These are phyloP conservation scores for Cyclostephanos tholiformis DNA, from an alignment of 108 stramenopile genomes.

Conservation along the genomic window DNA sequence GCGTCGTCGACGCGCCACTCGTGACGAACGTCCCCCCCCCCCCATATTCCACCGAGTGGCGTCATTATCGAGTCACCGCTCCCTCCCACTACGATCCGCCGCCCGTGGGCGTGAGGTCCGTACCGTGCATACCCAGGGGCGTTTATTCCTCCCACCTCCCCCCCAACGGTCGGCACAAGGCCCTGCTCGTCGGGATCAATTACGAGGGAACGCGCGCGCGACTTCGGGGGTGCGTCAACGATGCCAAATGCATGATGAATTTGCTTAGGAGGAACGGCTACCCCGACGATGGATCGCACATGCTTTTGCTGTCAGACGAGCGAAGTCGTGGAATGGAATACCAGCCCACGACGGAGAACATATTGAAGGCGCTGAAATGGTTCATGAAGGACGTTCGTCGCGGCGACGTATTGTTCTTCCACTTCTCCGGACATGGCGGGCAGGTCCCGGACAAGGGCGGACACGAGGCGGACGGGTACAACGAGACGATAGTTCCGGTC, in stretches of 20 bases:
- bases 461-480: slow-evolving; percentile 77
- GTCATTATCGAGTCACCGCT: slow-evolving; percentile 24
- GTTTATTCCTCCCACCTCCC: slow-evolving; percentile 11
- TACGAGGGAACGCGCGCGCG: slow-evolving; percentile 65
- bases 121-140: slow-evolving; percentile 22
- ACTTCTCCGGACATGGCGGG: slow-evolving; percentile 73
- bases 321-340: slow-evolving; percentile 31
- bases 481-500: slow-evolving; percentile 86
- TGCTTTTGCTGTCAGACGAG: slow-evolving; percentile 64
- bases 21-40: not conserved
- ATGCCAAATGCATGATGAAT: slow-evolving; percentile 63
- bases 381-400: slow-evolving; percentile 41
- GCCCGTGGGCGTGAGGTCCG: slow-evolving; percentile 34
- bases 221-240: slow-evolving; percentile 71
- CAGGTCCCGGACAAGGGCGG: slow-evolving; percentile 63
- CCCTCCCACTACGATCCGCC: slow-evolving; percentile 35
- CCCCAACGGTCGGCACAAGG: slow-evolving; percentile 49
- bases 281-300: slow-evolving; percentile 49
- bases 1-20: not conserved
- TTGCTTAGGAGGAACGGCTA: slow-evolving; percentile 38
- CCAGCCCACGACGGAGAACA: slow-evolving; percentile 47
- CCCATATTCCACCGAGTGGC: slow-evolving; percentile 32
- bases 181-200: slow-evolving; percentile 65
- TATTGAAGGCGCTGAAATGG: slow-evolving; percentile 58
- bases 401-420: slow-evolving; percentile 51